Base-by-base conservation (phyloP, 371 early-diverging fungal genomes). In the Rhizopus delemar region DNA sequence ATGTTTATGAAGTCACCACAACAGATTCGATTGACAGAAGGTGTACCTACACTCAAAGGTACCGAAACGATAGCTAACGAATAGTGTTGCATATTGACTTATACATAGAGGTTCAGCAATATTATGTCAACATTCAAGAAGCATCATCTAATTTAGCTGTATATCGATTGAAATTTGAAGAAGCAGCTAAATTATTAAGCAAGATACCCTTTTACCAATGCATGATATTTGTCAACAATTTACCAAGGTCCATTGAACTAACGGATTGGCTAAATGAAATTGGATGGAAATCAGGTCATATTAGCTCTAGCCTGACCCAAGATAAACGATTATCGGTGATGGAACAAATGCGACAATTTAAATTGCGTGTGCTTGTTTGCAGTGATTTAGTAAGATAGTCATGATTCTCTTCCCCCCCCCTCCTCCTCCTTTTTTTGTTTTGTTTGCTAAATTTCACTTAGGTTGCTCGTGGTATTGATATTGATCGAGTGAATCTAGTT, bases 401-500 rank as follows among this genome's bases (percentile, higher is more conserved):
- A 11, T 43, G 8, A 22, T 38, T 7, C 4, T 12, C 6, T 3
- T 2, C 32, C 36, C 35, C 22, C 22, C 2, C 22, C 22, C 2
- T 22, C 22, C 22, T 2, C 22, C 22, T 2, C 2, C 2, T 36
- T 22, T 22, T 22, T 22, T 29, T 51, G 22, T 22, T 22, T 29
- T 51, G 22, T 31, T 48, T 12, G 38, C 16, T 34, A 16, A n/a
- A 22, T 8, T 12, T 45, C n/a, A n/a, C 2, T 5, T 62, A 78
- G 78, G 75, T 99, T 57, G 93, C 98, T 4, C 90, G 99, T 56
- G 99, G 99, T 41, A 95, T 99, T 75, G 99, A 99, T 71, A 92
- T 97, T 65, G 86, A 88, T 36, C 95, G 97, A 66, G 98, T 99
- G 60, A 97, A 94, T 69, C 76, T 99, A 63, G 99, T 99, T 28